Conservation (phyloP, 2,329 filamentous ascomycete species). For the Chrysoporthe cubensis region DNA sequence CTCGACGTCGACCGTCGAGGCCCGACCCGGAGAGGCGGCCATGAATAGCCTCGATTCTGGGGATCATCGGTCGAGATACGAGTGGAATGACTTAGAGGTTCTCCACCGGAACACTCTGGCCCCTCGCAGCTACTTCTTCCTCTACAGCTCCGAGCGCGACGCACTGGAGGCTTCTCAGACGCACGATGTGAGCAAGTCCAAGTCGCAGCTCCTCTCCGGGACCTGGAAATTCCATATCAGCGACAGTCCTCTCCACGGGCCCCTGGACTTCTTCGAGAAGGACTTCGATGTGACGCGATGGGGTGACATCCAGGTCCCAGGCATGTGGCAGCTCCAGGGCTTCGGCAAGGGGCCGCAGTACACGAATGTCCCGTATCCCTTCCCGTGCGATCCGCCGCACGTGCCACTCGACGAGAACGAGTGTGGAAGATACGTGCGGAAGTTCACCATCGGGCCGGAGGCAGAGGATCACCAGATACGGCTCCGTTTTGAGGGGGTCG, state of each 20-base stretch:
- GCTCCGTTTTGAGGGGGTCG: constrained; percentile 76
- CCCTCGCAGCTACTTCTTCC: constrained; percentile 60
- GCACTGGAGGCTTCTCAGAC: constrained; percentile 50
- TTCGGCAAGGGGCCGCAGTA: constrained; percentile 68
- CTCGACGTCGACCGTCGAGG: background rate
- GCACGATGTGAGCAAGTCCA: constrained; percentile 43
- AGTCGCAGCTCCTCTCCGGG: constrained; percentile 52
- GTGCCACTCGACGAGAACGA: constrained; percentile 68
- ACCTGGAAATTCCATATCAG: constrained; percentile 58
- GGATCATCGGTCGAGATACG: constrained; percentile 32
- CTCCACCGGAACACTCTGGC: constrained; percentile 64
- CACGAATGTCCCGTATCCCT: constrained; percentile 70
- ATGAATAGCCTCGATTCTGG: no score
- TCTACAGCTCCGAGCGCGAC: constrained; percentile 47
- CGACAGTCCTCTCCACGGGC: constrained; percentile 50
- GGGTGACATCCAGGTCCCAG: constrained; percentile 61
- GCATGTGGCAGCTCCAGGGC: constrained; percentile 73
- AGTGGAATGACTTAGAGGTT: constrained; percentile 65
- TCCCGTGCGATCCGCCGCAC: constrained; percentile 68
- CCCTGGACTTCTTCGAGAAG: constrained; percentile 43
- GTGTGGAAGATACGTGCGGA: constrained; percentile 63
- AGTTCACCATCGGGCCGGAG: constrained; percentile 55
- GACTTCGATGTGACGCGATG: constrained; percentile 42
- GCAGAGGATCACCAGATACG: constrained; percentile 60
- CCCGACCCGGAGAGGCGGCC: background rate